A percentile compares a stretch with the other conserved stretches of the same genome.
Conservation (phyloP, 2,329 filamentous ascomycete species). For the Aspergillus sp. region DNA sequence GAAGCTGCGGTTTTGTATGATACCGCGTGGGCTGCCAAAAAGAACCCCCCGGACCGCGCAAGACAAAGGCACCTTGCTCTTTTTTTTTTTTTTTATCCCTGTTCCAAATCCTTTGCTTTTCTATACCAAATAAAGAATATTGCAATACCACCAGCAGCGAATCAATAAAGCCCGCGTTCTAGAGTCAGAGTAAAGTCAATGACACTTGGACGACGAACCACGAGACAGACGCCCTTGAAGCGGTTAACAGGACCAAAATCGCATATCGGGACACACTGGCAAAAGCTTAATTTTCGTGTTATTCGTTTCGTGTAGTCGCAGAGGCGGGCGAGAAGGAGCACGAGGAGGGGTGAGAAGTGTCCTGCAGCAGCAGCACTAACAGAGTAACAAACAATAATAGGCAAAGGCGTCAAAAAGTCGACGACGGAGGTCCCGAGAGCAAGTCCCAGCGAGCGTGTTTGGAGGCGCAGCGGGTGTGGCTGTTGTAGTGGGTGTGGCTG, state of each 20-base stretch:
- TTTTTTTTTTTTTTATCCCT: background rate
- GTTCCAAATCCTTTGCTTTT: background rate
- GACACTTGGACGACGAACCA: background rate
- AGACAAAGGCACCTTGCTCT: background rate
- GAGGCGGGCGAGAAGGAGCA: background rate
- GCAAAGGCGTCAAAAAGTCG: too few species aligned
- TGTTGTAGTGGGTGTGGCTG: background rate
- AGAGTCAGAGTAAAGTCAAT: background rate
- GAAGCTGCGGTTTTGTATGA: conserved; percentile 11
- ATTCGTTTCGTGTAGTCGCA: background rate
- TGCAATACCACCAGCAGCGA: too few species aligned
- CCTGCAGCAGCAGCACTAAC: too few species aligned
- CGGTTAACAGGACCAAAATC: background rate
- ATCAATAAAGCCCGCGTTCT: background rate
- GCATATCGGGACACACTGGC: background rate
- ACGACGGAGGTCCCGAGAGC: too few species aligned
- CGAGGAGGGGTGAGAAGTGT: background rate
- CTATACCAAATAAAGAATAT: background rate
- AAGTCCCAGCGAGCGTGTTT: background rate
- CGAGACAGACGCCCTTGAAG: background rate
- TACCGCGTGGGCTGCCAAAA: conserved; percentile 4
- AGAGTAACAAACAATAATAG: too few species aligned
- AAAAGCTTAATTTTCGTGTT: background rate
- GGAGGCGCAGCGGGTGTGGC: background rate
- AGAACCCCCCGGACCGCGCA: conserved; percentile 3